Conservation (phyloP, 2,329 filamentous ascomycete genomes). For the Dryadomyces quercivorus region DNA sequence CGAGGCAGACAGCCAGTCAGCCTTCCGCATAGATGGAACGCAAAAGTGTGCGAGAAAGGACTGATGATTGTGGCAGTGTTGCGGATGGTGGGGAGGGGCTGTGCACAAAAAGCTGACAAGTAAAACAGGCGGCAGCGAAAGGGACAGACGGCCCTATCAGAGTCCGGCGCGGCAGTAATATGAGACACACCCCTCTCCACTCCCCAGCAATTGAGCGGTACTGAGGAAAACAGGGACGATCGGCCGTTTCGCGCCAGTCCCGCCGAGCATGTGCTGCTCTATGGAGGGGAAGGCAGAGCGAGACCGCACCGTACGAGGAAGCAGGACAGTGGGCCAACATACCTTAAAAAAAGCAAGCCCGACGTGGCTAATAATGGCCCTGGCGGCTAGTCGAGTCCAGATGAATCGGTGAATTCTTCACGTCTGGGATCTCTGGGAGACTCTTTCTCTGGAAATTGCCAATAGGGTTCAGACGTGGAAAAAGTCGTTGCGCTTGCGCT, state of each 20-base stretch:
- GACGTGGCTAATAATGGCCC: not conserved
- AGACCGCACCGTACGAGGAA: not conserved
- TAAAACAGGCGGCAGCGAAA: constrained; percentile 1
- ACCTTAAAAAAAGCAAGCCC: not conserved
- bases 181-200: constrained; percentile 6
- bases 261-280: not conserved
- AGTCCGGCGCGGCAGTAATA: constrained; percentile 3
- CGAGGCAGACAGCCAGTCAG: constrained; percentile 36
- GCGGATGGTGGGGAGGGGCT: constrained; percentile 22
- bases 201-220: not conserved
- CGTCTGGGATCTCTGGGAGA: no score
- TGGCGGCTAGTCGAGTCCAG: no score
- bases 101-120: constrained; percentile 23
- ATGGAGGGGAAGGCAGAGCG: not conserved
- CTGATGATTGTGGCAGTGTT: constrained; percentile 23
- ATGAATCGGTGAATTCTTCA: no score
- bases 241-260: constrained; percentile 1
- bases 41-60: constrained; percentile 13
- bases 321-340: not conserved
- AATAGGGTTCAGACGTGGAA: not conserved
- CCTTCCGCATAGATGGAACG: constrained; percentile 19
- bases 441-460: no score
- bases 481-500: not conserved
- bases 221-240: not conserved
- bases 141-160: constrained; percentile 7